Conservation (phyloP, 306 rosid genomes). For the Senna siamea region DNA sequence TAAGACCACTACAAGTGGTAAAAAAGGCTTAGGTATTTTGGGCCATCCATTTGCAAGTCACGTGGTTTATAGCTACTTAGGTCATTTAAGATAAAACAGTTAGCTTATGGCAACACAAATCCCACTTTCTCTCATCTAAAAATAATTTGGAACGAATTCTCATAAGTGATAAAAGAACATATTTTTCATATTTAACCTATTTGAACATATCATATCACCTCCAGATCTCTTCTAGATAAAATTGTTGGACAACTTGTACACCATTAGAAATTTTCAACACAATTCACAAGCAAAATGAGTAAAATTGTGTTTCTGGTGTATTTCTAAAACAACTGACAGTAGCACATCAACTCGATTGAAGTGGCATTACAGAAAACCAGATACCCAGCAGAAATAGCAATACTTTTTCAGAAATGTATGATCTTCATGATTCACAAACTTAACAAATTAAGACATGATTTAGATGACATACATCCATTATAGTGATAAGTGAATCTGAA, state of each 20-base stretch:
- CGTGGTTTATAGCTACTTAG: not conserved
- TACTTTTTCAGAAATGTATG: not conserved
- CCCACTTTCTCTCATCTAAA: no score
- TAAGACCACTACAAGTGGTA: no score
- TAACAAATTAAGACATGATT: conserved; percentile 26
- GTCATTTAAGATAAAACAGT: not conserved
- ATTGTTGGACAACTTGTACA: not conserved
- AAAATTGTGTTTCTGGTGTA: not conserved
- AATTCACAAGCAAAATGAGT: conserved; percentile 8
- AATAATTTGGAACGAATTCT: no score
- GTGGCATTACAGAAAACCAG: not conserved
- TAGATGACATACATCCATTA: conserved; percentile 90
- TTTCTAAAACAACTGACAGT: conserved; percentile 13
- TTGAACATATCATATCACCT: not conserved
- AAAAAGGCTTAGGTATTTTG: not conserved
- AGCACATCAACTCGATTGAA: conserved; percentile 20
- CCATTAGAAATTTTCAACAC: not conserved
- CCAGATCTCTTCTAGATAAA: not conserved
- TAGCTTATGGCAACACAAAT: not conserved
- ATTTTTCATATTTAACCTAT: not conserved
- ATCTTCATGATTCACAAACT: conserved; percentile 20
- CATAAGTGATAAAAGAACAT: not conserved
- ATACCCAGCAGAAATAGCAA: conserved; percentile 10
- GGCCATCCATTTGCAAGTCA: not conserved
- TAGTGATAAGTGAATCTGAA: conserved; percentile 81